These are phyloP conservation scores for Paspalum vaginatum DNA, from an alignment of 176 grass and related monocot genomes.

Conservation along the genomic window DNA sequence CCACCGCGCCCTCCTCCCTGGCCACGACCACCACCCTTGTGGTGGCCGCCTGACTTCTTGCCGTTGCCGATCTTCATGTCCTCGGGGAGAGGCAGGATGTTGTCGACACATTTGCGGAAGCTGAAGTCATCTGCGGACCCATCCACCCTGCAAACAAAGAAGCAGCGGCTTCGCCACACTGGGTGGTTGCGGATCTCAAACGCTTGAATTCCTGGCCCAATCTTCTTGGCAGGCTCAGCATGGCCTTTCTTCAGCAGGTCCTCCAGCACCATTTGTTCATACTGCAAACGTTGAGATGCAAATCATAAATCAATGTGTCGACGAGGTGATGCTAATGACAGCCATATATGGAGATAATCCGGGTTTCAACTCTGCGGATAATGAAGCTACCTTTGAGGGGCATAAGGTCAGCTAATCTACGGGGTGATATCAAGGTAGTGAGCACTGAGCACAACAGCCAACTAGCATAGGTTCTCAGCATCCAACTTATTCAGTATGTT, in stretches of 20 bases:
- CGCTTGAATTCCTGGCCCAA: constrained; percentile 73
- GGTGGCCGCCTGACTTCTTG: constrained; percentile 45
- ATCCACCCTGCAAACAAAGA: constrained; percentile 77
- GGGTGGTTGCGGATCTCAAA: constrained; percentile 86
- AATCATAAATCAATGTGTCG: constrained; percentile 17
- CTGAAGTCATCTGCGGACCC: constrained; percentile 84
- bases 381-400: neutral
- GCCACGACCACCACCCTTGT: constrained; percentile 45
- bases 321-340: neutral
- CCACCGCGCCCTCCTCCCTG: constrained; percentile 38
- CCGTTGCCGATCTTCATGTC: constrained; percentile 59
- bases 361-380: neutral
- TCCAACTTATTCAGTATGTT: neutral
- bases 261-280: constrained; percentile 80
- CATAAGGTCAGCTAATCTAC: neutral
- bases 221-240: constrained; percentile 65
- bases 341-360: neutral
- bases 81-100: constrained; percentile 83
- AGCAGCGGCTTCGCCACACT: constrained; percentile 71
- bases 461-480: neutral
- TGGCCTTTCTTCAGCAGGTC: constrained; percentile 86
- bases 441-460: neutral
- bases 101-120: constrained; percentile 95
- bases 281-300: constrained; percentile 48
- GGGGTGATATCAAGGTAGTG: neutral